Evolutionary conservation across 129 eudicot genomes (phyloP).

Genomic region (Escallonia herrerae): DNA sequence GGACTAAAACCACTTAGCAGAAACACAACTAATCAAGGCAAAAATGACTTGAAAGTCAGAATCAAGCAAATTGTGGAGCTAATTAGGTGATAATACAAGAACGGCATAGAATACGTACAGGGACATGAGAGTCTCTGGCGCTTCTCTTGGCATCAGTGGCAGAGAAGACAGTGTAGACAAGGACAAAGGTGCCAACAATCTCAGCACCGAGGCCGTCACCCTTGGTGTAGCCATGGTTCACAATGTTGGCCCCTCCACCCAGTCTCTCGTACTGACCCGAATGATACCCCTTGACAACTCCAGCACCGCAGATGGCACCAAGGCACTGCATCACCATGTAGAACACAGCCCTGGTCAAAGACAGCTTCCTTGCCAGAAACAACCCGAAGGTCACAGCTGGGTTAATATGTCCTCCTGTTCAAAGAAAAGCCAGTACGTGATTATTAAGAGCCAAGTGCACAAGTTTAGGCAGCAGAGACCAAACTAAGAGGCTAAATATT

Average conservation of each 20-base stretch:
- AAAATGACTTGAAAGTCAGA: too few relatives aligned
- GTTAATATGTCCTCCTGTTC: constrained; percentile 94
- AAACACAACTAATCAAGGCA: too few relatives aligned
- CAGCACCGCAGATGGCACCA: constrained; percentile 93
- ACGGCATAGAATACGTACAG: constrained; percentile 41
- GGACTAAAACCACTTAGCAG: too few relatives aligned
- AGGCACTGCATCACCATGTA: constrained; percentile 94
- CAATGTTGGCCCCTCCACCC: constrained; percentile 78
- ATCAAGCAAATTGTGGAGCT: too few relatives aligned
- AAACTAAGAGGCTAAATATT: too few relatives aligned
- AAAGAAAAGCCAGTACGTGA: too few relatives aligned
- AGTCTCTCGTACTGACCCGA: constrained; percentile 25
- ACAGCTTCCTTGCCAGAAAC: constrained; percentile 72
- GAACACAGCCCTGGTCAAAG: constrained; percentile 66
- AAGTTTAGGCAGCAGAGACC: too few relatives aligned
- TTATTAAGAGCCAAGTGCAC: too few relatives aligned
- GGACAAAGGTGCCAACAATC: constrained; percentile 78
- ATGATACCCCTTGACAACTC: constrained; percentile 78
- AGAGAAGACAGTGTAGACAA: constrained; percentile 80
- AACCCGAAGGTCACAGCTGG: constrained; percentile 90
- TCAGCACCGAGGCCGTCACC: constrained; percentile 13
- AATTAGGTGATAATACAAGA: neutral
- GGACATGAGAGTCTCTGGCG: constrained; percentile 96
- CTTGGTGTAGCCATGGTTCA: constrained; percentile 86
- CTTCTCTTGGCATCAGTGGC: constrained; percentile 98